Conservation (phyloP, 805 yeast genomes). For the Candida maltosa region DNA sequence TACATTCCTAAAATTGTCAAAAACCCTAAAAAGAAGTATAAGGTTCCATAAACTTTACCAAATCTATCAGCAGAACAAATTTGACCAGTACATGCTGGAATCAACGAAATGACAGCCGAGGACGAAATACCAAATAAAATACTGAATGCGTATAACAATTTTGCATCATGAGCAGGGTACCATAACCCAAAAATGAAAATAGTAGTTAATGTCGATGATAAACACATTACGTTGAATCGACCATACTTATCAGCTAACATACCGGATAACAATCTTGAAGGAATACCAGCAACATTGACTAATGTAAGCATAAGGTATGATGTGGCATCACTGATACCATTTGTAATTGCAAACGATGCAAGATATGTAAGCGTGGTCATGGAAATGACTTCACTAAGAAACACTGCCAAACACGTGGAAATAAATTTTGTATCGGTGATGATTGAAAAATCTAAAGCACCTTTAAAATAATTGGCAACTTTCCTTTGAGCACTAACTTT, state of each 20-base stretch:
- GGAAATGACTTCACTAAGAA: conserved; percentile 45
- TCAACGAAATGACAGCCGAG: conserved; percentile 53
- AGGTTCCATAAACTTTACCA: conserved; percentile 54
- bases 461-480: conserved; percentile 21
- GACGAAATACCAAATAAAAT: conserved; percentile 53
- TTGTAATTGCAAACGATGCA: conserved; percentile 24
- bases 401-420: conserved; percentile 21
- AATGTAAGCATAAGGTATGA: conserved; percentile 23
- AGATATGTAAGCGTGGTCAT: conserved; percentile 34
- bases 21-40: conserved; percentile 38
- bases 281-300: conserved; percentile 26
- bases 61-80: conserved; percentile 53
- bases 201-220: conserved; percentile 19
- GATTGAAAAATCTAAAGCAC: conserved; percentile 19
- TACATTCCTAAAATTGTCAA: conserved; percentile 28
- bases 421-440: conserved; percentile 20
- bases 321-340: conserved; percentile 16
- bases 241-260: conserved; percentile 25
- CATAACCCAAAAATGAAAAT: conserved; percentile 20
- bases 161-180: conserved; percentile 30
- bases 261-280: conserved; percentile 23
- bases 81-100: conserved; percentile 59
- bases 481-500: neutral
- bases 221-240: conserved; percentile 22
- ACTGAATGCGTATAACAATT: conserved; percentile 43